Evolutionary conservation across 2,329 filamentous ascomycete species (phyloP).

Genomic region (Chrysoporthe deuterocubensis): DNA sequence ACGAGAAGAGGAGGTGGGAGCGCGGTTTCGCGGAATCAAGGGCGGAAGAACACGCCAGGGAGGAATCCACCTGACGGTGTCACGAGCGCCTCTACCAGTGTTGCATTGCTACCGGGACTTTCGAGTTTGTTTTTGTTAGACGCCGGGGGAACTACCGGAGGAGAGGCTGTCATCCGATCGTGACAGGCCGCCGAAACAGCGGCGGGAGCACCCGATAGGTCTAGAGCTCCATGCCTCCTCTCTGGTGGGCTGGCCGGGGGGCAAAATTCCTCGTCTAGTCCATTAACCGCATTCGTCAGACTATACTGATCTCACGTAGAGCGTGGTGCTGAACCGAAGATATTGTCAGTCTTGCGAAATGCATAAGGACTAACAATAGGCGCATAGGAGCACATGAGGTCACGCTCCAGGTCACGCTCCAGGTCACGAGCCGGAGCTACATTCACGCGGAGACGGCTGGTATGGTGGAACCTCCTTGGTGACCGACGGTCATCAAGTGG

Average conservation of each 20-base stretch:
- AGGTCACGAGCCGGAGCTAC: background rate
- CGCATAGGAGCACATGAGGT: no score
- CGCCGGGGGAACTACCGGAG: background rate
- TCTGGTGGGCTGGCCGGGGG: background rate
- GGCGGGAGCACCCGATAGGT: constrained; percentile 1
- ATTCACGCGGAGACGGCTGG: background rate
- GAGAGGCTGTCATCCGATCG: background rate
- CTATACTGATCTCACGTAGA: no score
- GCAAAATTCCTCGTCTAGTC: background rate
- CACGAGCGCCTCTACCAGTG: background rate
- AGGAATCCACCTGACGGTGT: background rate
- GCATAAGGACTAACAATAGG: no score
- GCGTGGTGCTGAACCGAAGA: no score
- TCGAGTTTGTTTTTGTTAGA: background rate
- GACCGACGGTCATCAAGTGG: background rate
- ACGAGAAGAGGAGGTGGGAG: background rate
- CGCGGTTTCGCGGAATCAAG: background rate
- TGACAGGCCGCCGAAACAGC: background rate
- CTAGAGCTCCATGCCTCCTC: background rate
- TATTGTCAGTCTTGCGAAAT: no score
- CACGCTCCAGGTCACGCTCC: background rate
- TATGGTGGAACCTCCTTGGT: no score
- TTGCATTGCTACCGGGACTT: background rate
- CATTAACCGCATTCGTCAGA: background rate
- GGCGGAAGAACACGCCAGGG: background rate